Evolutionary conservation across 352 stramenopile genomes (phyloP).

Genomic region (Phytophthora vignae): DNA sequence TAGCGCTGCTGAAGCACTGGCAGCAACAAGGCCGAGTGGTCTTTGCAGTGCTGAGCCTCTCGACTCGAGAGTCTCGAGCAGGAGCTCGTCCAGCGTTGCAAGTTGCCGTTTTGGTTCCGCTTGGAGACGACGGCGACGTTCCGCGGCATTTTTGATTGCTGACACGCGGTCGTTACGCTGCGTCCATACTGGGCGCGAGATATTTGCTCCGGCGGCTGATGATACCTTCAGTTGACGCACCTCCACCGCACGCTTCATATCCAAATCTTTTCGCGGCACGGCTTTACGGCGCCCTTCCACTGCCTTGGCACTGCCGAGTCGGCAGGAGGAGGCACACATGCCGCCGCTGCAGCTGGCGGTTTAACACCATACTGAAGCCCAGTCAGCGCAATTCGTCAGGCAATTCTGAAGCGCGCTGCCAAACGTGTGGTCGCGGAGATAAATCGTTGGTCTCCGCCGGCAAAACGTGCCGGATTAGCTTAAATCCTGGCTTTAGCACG

Average conservation of each 20-base stretch:
- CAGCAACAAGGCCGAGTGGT: not conserved
- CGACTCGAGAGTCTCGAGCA: not conserved
- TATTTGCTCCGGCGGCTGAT: slow-evolving; percentile 3
- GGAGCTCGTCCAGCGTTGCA: not conserved
- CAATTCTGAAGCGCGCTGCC: slow-evolving; percentile 10
- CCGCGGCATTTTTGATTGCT: slow-evolving; percentile 3
- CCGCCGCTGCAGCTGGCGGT: not conserved
- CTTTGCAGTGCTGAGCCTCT: not conserved
- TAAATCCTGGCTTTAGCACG: slow-evolving; percentile 4
- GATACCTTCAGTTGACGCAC: slow-evolving; percentile 7
- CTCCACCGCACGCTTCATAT: slow-evolving; percentile 14
- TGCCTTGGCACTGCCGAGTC: not conserved
- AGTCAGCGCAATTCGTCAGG: slow-evolving; percentile 6
- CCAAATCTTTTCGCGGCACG: not conserved
- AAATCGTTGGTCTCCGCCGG: slow-evolving; percentile 1
- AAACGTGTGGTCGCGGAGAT: slow-evolving; percentile 2
- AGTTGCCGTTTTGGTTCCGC: slow-evolving; percentile 1
- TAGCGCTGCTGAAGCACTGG: not conserved
- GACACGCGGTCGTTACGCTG: slow-evolving; percentile 7
- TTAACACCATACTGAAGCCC: slow-evolving; percentile 16
- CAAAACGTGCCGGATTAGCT: slow-evolving; percentile 16
- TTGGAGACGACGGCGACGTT: not conserved
- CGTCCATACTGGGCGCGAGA: slow-evolving; percentile 1
- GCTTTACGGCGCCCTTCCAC: not conserved
- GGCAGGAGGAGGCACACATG: not conserved